Evolutionary conservation across 495 filamentous ascomycete genomes (phyloP).

Genomic region (Alectoria sarmentosa): DNA sequence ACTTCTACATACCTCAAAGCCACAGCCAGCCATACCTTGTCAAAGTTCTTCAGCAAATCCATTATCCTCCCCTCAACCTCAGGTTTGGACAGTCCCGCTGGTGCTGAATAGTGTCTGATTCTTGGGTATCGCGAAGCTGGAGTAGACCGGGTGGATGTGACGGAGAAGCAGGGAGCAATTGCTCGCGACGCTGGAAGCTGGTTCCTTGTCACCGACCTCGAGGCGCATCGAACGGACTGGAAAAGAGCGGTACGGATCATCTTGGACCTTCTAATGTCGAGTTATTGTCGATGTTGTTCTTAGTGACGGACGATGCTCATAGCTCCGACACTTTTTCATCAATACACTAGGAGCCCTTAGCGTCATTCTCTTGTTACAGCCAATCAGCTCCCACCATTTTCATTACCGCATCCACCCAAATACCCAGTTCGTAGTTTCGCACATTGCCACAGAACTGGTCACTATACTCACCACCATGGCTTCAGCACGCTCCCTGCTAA

Average conservation of each 20-base stretch:
- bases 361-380: neutral
- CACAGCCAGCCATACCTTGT: slow-evolving; percentile 66
- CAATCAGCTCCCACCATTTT: slow-evolving; percentile 13
- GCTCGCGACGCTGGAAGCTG: slow-evolving; percentile 19
- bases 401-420: slow-evolving; percentile 9
- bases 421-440: neutral
- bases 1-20: neutral
- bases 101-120: slow-evolving; percentile 79
- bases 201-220: slow-evolving; percentile 16
- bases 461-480: slow-evolving; percentile 36
- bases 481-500: slow-evolving; percentile 43
- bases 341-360: slow-evolving; percentile 10
- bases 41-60: slow-evolving; percentile 85
- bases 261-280: slow-evolving; percentile 27
- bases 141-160: slow-evolving; percentile 46
- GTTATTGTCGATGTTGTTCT: neutral
- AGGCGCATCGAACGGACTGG: slow-evolving; percentile 46
- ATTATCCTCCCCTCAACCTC: slow-evolving; percentile 93
- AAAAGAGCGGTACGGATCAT: slow-evolving; percentile 87
- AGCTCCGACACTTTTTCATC: slow-evolving; percentile 14
- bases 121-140: slow-evolving; percentile 50
- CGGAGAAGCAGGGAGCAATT: slow-evolving; percentile 41
- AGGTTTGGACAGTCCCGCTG: slow-evolving; percentile 62
- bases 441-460: neutral
- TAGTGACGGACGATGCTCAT: slow-evolving; percentile 4